phyloP scores from a whole-genome alignment of 805 yeast genomes.

The Monosporozyma servazzii region DNA sequence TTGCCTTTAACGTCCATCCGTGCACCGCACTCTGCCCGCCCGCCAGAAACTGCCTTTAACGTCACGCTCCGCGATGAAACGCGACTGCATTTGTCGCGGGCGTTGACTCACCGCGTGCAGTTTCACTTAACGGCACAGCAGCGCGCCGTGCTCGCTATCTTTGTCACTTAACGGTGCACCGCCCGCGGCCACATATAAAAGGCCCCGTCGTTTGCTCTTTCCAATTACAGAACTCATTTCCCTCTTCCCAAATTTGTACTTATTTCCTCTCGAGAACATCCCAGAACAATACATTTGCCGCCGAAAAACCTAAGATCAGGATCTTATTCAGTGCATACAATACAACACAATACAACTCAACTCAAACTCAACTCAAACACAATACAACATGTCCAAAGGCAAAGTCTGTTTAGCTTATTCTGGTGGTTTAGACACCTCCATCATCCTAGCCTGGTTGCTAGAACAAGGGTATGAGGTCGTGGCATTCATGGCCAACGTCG shows the following conservation, averaged over 20 bases:
- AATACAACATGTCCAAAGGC: conserved; percentile 74
- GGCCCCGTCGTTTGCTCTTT: conserved; percentile 3
- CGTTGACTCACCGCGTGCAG: conserved; percentile 3
- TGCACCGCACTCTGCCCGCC: neutral
- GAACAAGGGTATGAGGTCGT: conserved; percentile 97
- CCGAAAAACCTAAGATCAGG: neutral
- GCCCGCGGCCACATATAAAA: neutral
- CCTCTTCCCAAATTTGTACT: neutral
- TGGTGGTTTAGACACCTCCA: conserved; percentile 97
- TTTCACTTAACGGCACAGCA: conserved; percentile 6
- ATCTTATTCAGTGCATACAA: neutral
- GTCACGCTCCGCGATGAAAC: neutral
- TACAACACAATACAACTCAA: neutral
- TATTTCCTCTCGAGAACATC: neutral
- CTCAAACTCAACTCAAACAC: neutral
- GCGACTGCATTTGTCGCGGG: no score
- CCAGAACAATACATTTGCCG: neutral
- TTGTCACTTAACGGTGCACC: conserved; percentile 11
- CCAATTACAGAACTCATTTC: neutral
- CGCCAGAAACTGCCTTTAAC: neutral
- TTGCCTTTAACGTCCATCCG: no score
- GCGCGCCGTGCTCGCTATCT: conserved; percentile 9
- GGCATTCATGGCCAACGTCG: conserved; percentile 97
- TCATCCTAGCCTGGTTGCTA: conserved; percentile 94
- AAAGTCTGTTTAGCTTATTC: conserved; percentile 99